These are phyloP conservation scores for Kodamaea ohmeri DNA, from an alignment of 1,139 yeast genomes.

Conservation along the genomic window DNA sequence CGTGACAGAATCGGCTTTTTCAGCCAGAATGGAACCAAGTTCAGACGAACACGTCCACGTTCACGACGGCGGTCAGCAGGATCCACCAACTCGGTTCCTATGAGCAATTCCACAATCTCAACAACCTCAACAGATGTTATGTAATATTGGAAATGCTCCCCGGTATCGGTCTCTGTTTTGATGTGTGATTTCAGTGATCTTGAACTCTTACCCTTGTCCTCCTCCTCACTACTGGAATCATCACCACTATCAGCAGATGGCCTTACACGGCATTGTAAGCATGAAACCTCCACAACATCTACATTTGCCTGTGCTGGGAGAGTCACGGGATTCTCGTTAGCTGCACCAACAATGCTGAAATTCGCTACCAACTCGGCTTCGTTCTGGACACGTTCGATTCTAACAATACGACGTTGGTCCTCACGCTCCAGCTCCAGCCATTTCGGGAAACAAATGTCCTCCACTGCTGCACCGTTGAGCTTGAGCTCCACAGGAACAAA, in stretches of 20 bases:
- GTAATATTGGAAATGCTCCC: slow-evolving; percentile 40
- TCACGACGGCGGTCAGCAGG: slow-evolving; percentile 55
- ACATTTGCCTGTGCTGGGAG: slow-evolving; percentile 37
- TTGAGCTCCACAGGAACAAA: slow-evolving; percentile 48
- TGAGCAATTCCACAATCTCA: slow-evolving; percentile 58
- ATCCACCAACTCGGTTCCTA: slow-evolving; percentile 47
- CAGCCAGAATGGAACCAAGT: slow-evolving; percentile 68
- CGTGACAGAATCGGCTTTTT: slow-evolving; percentile 57
- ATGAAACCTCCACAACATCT: slow-evolving; percentile 58
- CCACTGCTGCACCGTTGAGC: slow-evolving; percentile 42
- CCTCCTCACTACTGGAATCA: slow-evolving; percentile 19
- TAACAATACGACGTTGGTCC: slow-evolving; percentile 55
- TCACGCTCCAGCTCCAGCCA: slow-evolving; percentile 48
- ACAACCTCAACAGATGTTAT: slow-evolving; percentile 67
- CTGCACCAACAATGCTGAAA: slow-evolving; percentile 53
- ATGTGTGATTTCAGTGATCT: slow-evolving; percentile 9
- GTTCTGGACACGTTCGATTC: slow-evolving; percentile 54
- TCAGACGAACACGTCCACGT: slow-evolving; percentile 61
- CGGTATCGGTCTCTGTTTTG: slow-evolving; percentile 18
- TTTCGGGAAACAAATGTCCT: slow-evolving; percentile 47
- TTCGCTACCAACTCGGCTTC: slow-evolving; percentile 46
- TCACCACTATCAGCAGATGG: slow-evolving; percentile 30
- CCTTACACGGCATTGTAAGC: slow-evolving; percentile 46
- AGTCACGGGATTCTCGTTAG: slow-evolving; percentile 44
- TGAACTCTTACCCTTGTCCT: slow-evolving; percentile 13